Evolutionary conservation across 2,329 filamentous ascomycete genomes (phyloP).

Genomic region (Pseudogymnoascus sp.): DNA sequence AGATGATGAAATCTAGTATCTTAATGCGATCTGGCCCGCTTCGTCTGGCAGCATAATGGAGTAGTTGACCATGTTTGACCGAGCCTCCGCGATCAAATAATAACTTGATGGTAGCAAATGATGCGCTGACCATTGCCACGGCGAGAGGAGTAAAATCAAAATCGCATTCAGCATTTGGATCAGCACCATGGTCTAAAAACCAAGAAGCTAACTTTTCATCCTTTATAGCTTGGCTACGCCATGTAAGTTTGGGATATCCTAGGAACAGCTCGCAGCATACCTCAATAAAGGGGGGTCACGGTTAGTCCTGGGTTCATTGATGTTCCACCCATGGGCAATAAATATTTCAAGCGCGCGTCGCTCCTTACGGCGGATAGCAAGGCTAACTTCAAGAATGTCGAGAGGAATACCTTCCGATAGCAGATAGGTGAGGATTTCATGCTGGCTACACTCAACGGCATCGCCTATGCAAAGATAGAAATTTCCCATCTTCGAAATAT

Average conservation of each 20-base stretch:
- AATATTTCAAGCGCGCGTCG: background rate
- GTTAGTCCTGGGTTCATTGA: background rate
- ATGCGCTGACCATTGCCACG: background rate
- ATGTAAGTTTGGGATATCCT: background rate
- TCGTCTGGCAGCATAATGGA: background rate
- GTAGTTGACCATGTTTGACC: background rate
- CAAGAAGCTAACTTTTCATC: background rate
- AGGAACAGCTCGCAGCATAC: background rate
- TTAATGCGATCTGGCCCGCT: background rate
- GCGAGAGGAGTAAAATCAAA: background rate
- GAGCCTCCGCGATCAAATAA: background rate
- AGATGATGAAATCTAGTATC: background rate
- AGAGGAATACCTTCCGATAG: background rate
- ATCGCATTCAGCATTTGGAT: background rate
- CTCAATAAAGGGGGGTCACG: background rate
- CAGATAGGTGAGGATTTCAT: background rate
- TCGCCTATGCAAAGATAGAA: background rate
- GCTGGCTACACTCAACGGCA: too few species aligned
- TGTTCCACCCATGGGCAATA: background rate
- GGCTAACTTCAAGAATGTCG: background rate
- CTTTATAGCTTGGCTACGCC: background rate
- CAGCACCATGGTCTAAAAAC: background rate
- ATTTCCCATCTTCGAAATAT: background rate
- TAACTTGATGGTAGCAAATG: background rate
- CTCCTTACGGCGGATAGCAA: background rate